Percentiles rank a stretch among this genome's conserved stretches.
phyloP scores from a whole-genome alignment of 768 basidiomycete species.

The Kwoniella botswanensis region DNA sequence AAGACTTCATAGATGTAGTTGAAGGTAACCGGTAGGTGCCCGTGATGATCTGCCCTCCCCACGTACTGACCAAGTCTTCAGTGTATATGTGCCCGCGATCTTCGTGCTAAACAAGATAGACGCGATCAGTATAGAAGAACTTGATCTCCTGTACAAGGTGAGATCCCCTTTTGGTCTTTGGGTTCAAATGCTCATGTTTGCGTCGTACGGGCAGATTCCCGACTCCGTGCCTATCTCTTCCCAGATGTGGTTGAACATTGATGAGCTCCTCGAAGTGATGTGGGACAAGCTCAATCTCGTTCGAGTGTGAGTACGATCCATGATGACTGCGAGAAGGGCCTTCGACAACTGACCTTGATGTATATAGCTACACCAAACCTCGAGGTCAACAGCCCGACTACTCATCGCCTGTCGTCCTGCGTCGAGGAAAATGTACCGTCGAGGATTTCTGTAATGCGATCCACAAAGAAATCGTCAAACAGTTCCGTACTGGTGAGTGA shows the following conservation, averaged over 20 bases:
- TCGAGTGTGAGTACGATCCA: slow-evolving; percentile 67
- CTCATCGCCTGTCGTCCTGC: slow-evolving; percentile 81
- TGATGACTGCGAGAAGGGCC: neutral
- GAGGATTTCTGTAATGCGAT: slow-evolving; percentile 93
- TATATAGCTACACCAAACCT: slow-evolving; percentile 77
- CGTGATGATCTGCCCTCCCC: neutral
- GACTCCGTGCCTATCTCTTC: slow-evolving; percentile 94
- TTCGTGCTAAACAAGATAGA: slow-evolving; percentile 87
- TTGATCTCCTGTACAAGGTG: slow-evolving; percentile 76
- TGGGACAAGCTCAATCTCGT: slow-evolving; percentile 92
- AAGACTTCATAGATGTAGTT: slow-evolving; percentile 95
- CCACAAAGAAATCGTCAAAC: slow-evolving; percentile 96
- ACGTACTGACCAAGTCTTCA: slow-evolving; percentile 47
- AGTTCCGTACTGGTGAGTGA: slow-evolving; percentile 85
- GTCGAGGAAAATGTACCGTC: slow-evolving; percentile 62
- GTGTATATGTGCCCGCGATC: slow-evolving; percentile 90
- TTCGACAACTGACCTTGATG: neutral
- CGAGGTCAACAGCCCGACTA: slow-evolving; percentile 91
- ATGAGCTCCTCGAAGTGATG: slow-evolving; percentile 90
- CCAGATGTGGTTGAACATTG: slow-evolving; percentile 92
- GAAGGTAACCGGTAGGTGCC: slow-evolving; percentile 81
- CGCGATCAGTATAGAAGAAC: slow-evolving; percentile 96
- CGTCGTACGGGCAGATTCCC: slow-evolving; percentile 71
- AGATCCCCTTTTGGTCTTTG: neutral
- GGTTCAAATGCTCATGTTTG: no score